These are phyloP conservation scores for Cutaneotrichosporon cavernicola DNA, from an alignment of 1,284 basidiomycete genomes.

Conservation along the genomic window DNA sequence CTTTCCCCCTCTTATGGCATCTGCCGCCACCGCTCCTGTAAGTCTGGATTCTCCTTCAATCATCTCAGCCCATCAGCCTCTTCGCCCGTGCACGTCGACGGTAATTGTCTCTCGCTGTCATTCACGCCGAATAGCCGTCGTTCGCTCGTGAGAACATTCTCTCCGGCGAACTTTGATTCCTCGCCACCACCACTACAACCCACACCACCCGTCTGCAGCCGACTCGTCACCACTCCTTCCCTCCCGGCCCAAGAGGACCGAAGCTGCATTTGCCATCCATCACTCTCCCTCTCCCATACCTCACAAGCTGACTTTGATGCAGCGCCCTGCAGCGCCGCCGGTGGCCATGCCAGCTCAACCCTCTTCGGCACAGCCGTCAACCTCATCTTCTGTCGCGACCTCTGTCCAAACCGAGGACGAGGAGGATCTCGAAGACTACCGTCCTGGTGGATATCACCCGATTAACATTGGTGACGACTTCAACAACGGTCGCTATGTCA, in stretches of 20 bases:
- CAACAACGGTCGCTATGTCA: constrained; percentile 80
- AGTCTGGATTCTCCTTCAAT: neutral
- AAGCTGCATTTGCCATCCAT: neutral
- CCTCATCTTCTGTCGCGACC: constrained; percentile 42
- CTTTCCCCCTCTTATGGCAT: constrained; percentile 2
- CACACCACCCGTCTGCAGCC: neutral
- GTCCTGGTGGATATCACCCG: constrained; percentile 90
- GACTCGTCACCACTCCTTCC: constrained; percentile 1
- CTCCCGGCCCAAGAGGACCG: neutral
- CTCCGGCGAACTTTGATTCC: constrained; percentile 1
- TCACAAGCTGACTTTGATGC: neutral
- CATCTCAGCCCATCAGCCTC: neutral
- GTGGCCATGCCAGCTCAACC: constrained; percentile 23
- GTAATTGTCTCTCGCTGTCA: neutral
- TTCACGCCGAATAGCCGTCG: neutral
- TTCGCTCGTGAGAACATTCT: constrained; percentile 18
- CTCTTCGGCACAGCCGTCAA: constrained; percentile 15
- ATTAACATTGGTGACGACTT: constrained; percentile 93
- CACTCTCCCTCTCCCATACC: neutral
- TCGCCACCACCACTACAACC: neutral
- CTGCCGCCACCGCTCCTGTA: constrained; percentile 6
- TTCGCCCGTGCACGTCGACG: neutral
- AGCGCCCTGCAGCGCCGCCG: constrained; percentile 10
- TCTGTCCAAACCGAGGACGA: constrained; percentile 54
- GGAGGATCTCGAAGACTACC: constrained; percentile 64